Evolutionary conservation across 2,329 filamentous ascomycete species (phyloP).

Genomic region (Calonectria honghensis): DNA sequence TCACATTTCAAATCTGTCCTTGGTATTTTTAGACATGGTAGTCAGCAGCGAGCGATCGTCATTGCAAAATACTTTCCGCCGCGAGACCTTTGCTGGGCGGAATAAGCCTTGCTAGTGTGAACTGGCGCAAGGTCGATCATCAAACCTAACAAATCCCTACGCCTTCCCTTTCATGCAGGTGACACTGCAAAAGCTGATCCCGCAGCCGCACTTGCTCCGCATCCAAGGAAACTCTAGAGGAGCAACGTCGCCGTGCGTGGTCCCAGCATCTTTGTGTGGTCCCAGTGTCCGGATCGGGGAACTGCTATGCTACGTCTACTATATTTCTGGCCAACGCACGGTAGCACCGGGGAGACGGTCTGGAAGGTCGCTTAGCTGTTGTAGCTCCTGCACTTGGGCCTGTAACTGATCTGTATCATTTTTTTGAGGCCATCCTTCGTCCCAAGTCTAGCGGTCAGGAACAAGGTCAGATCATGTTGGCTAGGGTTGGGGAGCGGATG

Average conservation of each 20-base stretch:
- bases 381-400: background rate
- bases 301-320: background rate
- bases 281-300: background rate
- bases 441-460: background rate
- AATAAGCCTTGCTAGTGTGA: slow-evolving; percentile 24
- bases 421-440: background rate
- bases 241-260: background rate
- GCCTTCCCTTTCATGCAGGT: background rate
- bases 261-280: too few species aligned
- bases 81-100: background rate
- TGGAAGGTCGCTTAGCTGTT: background rate
- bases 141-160: background rate
- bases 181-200: slow-evolving; percentile 8
- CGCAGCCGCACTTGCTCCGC: slow-evolving; percentile 2
- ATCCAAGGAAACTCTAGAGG: background rate
- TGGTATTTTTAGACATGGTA: background rate
- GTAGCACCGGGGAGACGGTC: background rate
- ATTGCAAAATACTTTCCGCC: background rate
- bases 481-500: background rate
- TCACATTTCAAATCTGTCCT: too few species aligned
- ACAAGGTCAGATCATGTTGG: background rate
- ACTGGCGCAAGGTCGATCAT: slow-evolving; percentile 13
- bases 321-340: background rate
- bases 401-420: background rate
- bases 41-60: background rate